Conservation (phyloP, 2,329 filamentous ascomycete species). For the Monilinia aucupariae region DNA sequence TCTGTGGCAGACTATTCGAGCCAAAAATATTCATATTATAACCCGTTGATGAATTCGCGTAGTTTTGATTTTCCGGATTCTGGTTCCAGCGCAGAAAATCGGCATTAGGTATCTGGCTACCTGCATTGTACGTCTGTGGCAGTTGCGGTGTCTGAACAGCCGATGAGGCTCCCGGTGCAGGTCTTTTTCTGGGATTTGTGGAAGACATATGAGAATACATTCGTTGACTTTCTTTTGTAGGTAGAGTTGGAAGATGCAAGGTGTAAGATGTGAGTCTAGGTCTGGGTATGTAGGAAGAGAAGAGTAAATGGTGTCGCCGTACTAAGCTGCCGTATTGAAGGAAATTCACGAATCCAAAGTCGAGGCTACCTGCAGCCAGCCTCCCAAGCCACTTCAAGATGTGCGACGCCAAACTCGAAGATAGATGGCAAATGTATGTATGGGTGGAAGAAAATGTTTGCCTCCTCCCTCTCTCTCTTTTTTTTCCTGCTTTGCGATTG, state of each 20-base stretch:
- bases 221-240: constrained; percentile 8
- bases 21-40: constrained; percentile 30
- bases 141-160: constrained; percentile 49
- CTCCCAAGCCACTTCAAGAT: constrained; percentile 28
- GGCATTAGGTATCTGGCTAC: constrained; percentile 43
- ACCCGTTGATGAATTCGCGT: constrained; percentile 33
- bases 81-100: constrained; percentile 51
- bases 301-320: constrained; percentile 1
- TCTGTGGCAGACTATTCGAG: constrained; percentile 23
- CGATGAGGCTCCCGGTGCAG: constrained; percentile 67
- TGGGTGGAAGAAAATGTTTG: constrained; percentile 6
- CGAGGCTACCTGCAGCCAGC: constrained; percentile 35
- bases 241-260: background rate
- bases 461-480: background rate
- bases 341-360: constrained; percentile 15
- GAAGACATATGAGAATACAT: constrained; percentile 35
- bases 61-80: constrained; percentile 35
- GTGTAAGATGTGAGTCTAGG: background rate
- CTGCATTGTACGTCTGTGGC: constrained; percentile 45
- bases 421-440: constrained; percentile 1
- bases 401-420: constrained; percentile 20
- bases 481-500: constrained; percentile 14
- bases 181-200: constrained; percentile 60
- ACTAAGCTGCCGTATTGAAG: background rate
- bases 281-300: background rate